Conservation (phyloP, 2,329 filamentous ascomycete genomes). For the Cladosporium halotolerans region DNA sequence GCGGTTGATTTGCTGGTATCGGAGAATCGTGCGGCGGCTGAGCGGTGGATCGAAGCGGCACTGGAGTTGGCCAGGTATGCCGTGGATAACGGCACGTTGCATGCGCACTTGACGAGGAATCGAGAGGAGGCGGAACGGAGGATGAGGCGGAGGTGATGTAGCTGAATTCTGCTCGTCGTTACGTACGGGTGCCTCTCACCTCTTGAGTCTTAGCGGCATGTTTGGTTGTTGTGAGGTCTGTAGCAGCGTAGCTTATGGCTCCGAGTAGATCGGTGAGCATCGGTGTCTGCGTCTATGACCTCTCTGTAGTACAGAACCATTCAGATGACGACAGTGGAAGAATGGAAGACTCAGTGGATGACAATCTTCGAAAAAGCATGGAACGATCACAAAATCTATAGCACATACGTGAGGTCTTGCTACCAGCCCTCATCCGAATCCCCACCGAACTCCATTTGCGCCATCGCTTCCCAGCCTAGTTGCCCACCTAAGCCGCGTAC, state of each 20-base stretch:
- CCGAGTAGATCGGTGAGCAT: not conserved
- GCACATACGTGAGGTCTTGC: not conserved
- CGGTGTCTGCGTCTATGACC: no score
- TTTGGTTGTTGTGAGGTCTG: no score
- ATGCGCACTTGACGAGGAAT: constrained; percentile 34
- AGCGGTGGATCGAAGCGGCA: constrained; percentile 57
- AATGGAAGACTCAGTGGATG: no score
- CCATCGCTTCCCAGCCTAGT: constrained; percentile 5
- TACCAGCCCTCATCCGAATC: not conserved
- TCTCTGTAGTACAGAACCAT: no score
- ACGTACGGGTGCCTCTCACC: not conserved
- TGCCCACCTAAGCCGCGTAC: not conserved
- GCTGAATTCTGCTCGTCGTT: not conserved
- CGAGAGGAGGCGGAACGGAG: constrained; percentile 18
- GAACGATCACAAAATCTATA: constrained; percentile 4
- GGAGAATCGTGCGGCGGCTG: constrained; percentile 50
- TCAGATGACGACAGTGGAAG: no score
- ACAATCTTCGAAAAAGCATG: not conserved
- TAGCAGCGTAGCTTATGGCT: not conserved
- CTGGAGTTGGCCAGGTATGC: constrained; percentile 55
- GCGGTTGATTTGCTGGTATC: constrained; percentile 59
- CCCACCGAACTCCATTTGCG: constrained; percentile 5
- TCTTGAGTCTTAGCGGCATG: no score
- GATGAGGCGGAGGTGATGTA: not conserved
- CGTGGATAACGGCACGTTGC: constrained; percentile 42